Evolutionary conservation across 2,329 filamentous ascomycete genomes (phyloP).

Genomic region (Sphaceloma murrayae): DNA sequence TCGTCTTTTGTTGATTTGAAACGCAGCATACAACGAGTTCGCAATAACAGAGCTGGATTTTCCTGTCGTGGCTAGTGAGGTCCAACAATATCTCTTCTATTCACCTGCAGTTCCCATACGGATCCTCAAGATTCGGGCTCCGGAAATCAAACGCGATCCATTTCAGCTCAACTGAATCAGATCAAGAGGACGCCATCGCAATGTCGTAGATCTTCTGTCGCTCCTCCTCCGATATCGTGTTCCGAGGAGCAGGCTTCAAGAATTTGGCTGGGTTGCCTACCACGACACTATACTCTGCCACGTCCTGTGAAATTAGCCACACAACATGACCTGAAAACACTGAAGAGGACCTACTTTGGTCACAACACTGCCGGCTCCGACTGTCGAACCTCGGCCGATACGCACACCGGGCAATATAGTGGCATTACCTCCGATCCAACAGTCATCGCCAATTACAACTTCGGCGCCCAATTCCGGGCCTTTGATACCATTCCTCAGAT

Average conservation of each 20-base stretch:
- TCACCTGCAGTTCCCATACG: conserved; percentile 28
- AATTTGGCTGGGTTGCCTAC: conserved; percentile 50
- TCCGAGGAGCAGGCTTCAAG: conserved; percentile 18
- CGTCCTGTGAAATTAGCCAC: conserved; percentile 34
- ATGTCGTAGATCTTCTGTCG: conserved; percentile 18
- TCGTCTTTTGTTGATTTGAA: neutral
- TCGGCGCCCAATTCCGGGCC: conserved; percentile 67
- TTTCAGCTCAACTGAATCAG: conserved; percentile 12
- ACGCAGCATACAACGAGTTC: conserved; percentile 27
- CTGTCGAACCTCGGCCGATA: conserved; percentile 61
- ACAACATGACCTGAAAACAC: too few relatives aligned
- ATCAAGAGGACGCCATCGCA: conserved; percentile 9
- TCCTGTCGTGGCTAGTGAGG: conserved; percentile 25
- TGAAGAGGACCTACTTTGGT: conserved; percentile 47
- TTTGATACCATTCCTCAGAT: conserved; percentile 59
- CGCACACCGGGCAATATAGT: conserved; percentile 68
- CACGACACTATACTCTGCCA: conserved; percentile 54
- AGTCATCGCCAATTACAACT: conserved; percentile 70
- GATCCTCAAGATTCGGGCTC: conserved; percentile 23
- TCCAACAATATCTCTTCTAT: conserved; percentile 30
- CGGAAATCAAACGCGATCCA: conserved; percentile 16
- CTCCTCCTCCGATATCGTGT: conserved; percentile 19
- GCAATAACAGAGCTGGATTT: conserved; percentile 26
- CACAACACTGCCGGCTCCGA: conserved; percentile 76
- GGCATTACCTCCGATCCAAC: conserved; percentile 66